Base-by-base conservation (phyloP, 2,329 filamentous ascomycete species). In the Myotisia sp. region DNA sequence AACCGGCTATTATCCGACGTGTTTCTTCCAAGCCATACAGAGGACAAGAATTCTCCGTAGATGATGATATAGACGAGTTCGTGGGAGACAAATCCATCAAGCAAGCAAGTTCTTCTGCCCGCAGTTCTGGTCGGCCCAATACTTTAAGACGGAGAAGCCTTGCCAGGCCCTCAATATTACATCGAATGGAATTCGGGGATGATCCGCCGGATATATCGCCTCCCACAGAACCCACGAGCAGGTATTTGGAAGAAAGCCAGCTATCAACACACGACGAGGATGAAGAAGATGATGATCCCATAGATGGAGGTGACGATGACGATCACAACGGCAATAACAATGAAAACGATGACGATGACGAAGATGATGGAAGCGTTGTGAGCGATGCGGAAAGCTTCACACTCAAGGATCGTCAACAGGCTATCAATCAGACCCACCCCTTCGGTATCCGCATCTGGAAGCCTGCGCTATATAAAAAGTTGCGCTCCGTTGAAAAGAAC, bases 381-480 rank as follows among this genome's bases (percentile, higher is more conserved):
- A 94, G 87, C 55, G 90, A 95, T 47, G 81, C 90, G 1, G 90
- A 94, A 60, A 95, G 87, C 62, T 98, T 98, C 55, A 98, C 90
- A 0, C 70, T 98, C 47, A 93, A 92, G 56, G 90, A 98, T 56
- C 76, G 90, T 37, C 90, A 98, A 59, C 77, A 93, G 54, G 90
- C 90, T 44, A 98, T 98, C 66, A 98, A 98, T 60, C 79, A 93
- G 56, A 98, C 90, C 0, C 90, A 98, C 65, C 90, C 90, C 0
- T 98, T 98, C 49, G 90, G 90, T 66, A 95, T 98, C 53, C 77
- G 92, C 54, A 83, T 98, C 43, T 98, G 90, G 90, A 98, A 98
- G 58, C 90, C 90, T 27, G 92, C 90, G 1, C 59, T 98, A 42
- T 98, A 98, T 70, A 98, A 98, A 62, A 98, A 98, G 59, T 78